These are phyloP conservation scores for Fragaria iinumae DNA, from an alignment of 306 rosid genomes.

Conservation along the genomic window DNA sequence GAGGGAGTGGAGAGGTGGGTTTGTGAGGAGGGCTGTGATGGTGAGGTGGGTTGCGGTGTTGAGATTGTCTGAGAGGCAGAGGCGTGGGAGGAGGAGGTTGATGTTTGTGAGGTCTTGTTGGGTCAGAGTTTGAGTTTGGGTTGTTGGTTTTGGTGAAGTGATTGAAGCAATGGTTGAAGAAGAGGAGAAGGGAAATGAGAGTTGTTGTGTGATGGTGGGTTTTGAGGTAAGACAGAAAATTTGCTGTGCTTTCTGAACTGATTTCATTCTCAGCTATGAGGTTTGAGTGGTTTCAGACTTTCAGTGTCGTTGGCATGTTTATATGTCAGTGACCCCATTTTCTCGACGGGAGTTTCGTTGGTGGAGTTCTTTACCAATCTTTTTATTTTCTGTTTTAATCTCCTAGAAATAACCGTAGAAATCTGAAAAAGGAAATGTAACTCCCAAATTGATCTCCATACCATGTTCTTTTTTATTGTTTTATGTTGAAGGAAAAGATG, in stretches of 20 bases:
- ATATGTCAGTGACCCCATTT: not conserved
- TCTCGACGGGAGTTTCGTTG: not conserved
- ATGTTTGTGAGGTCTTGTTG: slow-evolving; percentile 33
- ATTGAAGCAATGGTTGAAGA: slow-evolving; percentile 6
- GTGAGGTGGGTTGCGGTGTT: slow-evolving; percentile 50
- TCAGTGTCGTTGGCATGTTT: not conserved
- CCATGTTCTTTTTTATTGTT: no score
- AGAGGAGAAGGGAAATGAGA: slow-evolving; percentile 11
- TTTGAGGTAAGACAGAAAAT: slow-evolving; percentile 11
- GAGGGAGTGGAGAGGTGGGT: slow-evolving; percentile 50
- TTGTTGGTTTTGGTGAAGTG: not conserved
- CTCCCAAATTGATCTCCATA: no score
- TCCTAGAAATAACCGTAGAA: no score
- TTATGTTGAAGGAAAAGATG: no score
- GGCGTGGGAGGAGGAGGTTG: slow-evolving; percentile 66
- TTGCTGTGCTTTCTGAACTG: slow-evolving; percentile 7
- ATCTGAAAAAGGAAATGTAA: no score
- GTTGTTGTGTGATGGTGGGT: not conserved
- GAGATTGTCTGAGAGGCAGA: slow-evolving; percentile 47
- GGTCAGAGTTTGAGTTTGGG: slow-evolving; percentile 23
- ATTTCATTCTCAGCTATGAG: slow-evolving; percentile 2
- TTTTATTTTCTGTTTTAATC: no score
- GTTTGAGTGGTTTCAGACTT: not conserved
- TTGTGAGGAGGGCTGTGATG: slow-evolving; percentile 42
- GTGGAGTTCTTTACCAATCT: not conserved